Base-by-base conservation (phyloP, 345 rosid genomes). In the Pseudoturritis turrita region DNA sequence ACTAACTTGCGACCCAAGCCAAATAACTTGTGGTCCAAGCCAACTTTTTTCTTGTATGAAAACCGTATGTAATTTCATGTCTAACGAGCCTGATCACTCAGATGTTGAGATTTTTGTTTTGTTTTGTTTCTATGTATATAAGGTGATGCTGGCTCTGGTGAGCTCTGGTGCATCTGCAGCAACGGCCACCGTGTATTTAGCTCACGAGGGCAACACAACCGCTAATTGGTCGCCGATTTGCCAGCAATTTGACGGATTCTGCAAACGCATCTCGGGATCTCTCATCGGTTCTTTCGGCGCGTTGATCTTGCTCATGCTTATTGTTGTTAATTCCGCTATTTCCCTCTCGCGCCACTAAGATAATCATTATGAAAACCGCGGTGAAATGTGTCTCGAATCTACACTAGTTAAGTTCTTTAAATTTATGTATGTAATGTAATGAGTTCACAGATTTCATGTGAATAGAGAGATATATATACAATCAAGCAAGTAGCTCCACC, bases 191-290 rank as follows among this genome's bases (percentile, higher is more conserved):
- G 79, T 76, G 31, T 63, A 76, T 8, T 63, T 76, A 70, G 79
- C 79, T 64, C 79, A 76, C 35, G 60, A 70, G 55, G 79, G 79
- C 0, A 76, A 76, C 36, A 29, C 71, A 22, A 64, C 54, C 0
- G 79, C 79, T 35, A 76, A 89, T 17, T 89, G 98, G 97, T 22
- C 70, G 0, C 73, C 90, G 0, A 67, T 94, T 40, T 94, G 98
- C 79, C 86, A 74, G 26, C 92, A 82, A 33, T 81, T 81, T 70
- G 50, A 78, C 3, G 70, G 65, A 52, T 88, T 90, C 72, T 92
- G 98, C 28, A 15, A 80, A 41, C 80, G 84, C 18, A 79, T 79
- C 18, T 81, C 91, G 0, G 97, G 89, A 15, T 86, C 92, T 22
- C 78, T 90, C 65, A 51, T 94, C 0, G 95, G 91, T 51, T 90